These are phyloP conservation scores for Chalciporus sphaerocephalus DNA, from an alignment of 768 basidiomycete species.

Conservation along the genomic window DNA sequence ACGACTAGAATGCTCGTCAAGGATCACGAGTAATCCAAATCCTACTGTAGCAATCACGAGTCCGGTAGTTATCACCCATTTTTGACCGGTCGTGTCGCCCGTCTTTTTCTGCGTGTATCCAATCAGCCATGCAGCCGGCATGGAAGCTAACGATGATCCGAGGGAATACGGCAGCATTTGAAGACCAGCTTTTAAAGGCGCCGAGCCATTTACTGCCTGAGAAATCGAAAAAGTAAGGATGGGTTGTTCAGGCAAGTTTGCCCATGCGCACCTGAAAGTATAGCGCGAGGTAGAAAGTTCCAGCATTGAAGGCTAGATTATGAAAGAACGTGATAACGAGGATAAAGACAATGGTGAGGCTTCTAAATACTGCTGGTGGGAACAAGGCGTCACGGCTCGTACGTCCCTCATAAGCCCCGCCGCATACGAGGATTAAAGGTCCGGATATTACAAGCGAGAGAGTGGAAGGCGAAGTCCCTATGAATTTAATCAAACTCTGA, in stretches of 20 bases:
- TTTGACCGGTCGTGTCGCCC: constrained; percentile 59
- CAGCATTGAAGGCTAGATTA: constrained; percentile 78
- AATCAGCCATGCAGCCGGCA: constrained; percentile 84
- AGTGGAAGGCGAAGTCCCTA: constrained; percentile 65
- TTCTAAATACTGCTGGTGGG: constrained; percentile 57
- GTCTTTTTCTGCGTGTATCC: constrained; percentile 57
- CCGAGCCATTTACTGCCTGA: constrained; percentile 66
- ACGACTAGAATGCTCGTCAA: constrained; percentile 49
- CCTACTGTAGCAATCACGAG: constrained; percentile 63
- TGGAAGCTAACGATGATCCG: constrained; percentile 78
- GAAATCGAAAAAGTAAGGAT: constrained; percentile 2
- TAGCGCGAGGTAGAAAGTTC: constrained; percentile 81
- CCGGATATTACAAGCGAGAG: constrained; percentile 58
- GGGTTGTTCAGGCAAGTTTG: not conserved
- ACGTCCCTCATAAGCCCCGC: constrained; percentile 62
- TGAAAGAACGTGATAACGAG: constrained; percentile 73
- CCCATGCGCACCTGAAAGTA: constrained; percentile 74
- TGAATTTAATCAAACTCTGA: constrained; percentile 14
- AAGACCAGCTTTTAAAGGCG: constrained; percentile 69
- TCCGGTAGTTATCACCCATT: constrained; percentile 58
- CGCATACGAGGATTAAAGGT: constrained; percentile 48
- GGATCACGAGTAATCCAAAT: constrained; percentile 66
- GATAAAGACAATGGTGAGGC: constrained; percentile 58
- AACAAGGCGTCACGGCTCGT: constrained; percentile 71
- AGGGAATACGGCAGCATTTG: constrained; percentile 80